A percentile compares a stretch with the other conserved stretches of the same genome.
These are phyloP conservation scores for Vicia sativa DNA, from an alignment of 306 rosid genomes.

Conservation along the genomic window DNA sequence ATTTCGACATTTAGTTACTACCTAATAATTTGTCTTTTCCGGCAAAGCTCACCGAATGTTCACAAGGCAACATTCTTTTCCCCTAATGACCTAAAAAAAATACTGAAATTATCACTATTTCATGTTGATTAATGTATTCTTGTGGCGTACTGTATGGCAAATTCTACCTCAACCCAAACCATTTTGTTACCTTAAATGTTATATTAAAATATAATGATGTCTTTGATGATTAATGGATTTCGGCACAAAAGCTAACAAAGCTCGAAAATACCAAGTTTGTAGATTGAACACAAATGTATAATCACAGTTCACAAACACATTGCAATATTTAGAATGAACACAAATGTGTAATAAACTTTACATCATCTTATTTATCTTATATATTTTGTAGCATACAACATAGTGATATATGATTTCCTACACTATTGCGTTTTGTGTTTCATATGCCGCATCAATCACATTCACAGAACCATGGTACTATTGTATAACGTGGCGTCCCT, in stretches of 20 bases:
- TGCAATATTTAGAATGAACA: no score
- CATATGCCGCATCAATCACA: not conserved
- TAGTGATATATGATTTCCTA: not conserved
- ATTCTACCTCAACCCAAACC: not conserved
- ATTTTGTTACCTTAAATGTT: no score
- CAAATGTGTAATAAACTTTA: no score
- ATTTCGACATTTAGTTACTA: not conserved
- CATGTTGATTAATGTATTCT: constrained; percentile 1
- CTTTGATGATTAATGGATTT: no score
- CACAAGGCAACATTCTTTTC: constrained; percentile 31
- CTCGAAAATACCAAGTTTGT: no score
- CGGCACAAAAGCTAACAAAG: no score
- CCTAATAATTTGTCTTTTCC: constrained; percentile 32
- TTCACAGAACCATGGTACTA: not conserved
- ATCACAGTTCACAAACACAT: no score
- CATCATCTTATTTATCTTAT: no score
- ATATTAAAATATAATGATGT: no score
- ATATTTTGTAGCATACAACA: no score
- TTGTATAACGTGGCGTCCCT: constrained; percentile 8
- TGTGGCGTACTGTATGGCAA: not conserved
- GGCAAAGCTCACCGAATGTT: constrained; percentile 27
- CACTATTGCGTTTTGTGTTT: not conserved
- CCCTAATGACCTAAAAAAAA: constrained; percentile 5
- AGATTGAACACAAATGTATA: no score
- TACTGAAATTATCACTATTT: not conserved